Base-by-base conservation (phyloP, 495 filamentous ascomycete genomes). In the Neurospora tetrasperma region DNA sequence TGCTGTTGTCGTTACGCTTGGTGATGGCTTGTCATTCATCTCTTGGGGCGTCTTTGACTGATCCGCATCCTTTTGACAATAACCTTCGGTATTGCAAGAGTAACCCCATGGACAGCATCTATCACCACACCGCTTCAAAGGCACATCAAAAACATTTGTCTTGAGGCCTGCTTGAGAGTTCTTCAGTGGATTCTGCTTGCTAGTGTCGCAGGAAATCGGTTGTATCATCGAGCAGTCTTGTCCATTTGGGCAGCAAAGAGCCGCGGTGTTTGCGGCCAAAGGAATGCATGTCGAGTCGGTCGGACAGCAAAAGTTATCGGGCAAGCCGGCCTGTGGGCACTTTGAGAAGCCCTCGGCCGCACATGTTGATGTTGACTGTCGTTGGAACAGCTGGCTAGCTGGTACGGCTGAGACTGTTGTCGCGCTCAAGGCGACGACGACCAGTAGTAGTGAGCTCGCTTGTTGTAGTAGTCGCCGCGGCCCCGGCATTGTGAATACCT, bases 31-130 rank as follows among this genome's bases (percentile, higher is more conserved):
- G 42, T 48, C 77, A 5, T 76, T 46, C 48, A 66, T 18, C 14
- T 66, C 54, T 7, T 66, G 54, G 3, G 54, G 54, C 16, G 54
- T 66, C 14, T 66, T 66, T 35, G 54, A 66, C 73, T 86, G 85
- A 74, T 85, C 78, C 5, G 70, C 42, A 70, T 85, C 75, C 74
- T 70, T 81, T 27, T 77, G 73, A 70, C 86, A 85, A 73, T 85
- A 71, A 59, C 84, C 74, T 20, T 76, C 75, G 71, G 82, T 80
- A 35, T 82, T 78, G 82, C 94, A 97, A 18, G 80, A 85, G 78
- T 92, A 97, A 23, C 94, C 94, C 76, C 91, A 89, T 0, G 94
- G 94, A 78, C 93, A 96, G 81, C 93, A 96, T 10, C 79, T 82
- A n/a, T 70, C 73, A 20, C 87, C 88, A 73, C 92, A 94, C 66